Conservation (phyloP, 2,329 filamentous ascomycete species). For the Phaeosphaeria sp. region DNA sequence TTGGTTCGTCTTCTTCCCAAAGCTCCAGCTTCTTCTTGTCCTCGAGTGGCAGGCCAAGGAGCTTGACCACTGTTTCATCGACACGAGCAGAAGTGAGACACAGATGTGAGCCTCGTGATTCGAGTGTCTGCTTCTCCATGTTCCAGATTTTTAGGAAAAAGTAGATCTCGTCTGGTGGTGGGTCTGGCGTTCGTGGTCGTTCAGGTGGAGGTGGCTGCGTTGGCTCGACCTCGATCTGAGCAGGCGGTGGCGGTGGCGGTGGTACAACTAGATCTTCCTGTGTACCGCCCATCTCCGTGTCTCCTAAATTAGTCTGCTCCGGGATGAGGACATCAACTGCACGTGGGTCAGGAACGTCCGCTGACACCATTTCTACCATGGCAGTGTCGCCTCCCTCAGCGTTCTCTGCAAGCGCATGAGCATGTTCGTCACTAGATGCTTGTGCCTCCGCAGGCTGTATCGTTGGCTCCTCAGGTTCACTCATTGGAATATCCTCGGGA, state of each 20-base stretch:
- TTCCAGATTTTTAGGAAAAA: slow-evolving; percentile 51
- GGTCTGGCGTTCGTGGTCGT: slow-evolving; percentile 25
- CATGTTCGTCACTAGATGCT: neutral
- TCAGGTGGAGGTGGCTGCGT: slow-evolving; percentile 28
- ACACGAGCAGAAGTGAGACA: slow-evolving; percentile 40
- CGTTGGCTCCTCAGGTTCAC: slow-evolving; percentile 41
- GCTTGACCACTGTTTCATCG: slow-evolving; percentile 39
- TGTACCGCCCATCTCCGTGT: slow-evolving; percentile 48
- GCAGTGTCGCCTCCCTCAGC: slow-evolving; percentile 22
- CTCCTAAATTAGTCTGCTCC: slow-evolving; percentile 17
- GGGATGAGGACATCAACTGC: slow-evolving; percentile 29
- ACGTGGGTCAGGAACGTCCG: slow-evolving; percentile 22
- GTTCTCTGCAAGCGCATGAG: neutral
- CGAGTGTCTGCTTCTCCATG: slow-evolving; percentile 41
- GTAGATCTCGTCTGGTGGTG: slow-evolving; percentile 45
- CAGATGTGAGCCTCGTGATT: slow-evolving; percentile 41
- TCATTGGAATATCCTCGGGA: slow-evolving; percentile 48
- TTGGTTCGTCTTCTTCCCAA: slow-evolving; percentile 56
- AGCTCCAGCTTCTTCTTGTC: slow-evolving; percentile 54
- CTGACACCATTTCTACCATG: slow-evolving; percentile 31
- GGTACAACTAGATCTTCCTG: slow-evolving; percentile 33
- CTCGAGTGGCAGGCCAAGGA: slow-evolving; percentile 38
- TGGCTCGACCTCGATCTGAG: slow-evolving; percentile 20
- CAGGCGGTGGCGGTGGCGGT: slow-evolving; percentile 30
- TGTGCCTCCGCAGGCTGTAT: slow-evolving; percentile 1